Base-by-base conservation (phyloP, 805 yeast species). In the Candida peoriensis region DNA sequence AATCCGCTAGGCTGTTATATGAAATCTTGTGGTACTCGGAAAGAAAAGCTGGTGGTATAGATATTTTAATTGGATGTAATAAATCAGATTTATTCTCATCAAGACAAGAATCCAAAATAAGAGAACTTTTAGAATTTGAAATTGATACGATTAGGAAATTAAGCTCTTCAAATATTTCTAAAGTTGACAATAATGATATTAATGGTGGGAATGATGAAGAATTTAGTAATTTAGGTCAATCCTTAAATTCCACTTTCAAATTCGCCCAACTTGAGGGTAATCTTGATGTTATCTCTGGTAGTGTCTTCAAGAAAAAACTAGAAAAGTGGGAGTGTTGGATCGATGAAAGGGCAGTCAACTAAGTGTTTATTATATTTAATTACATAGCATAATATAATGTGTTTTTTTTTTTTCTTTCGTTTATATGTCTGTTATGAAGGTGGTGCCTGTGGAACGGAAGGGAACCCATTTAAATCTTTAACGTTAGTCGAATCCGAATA, bases 31-130 rank as follows among this genome's bases (percentile, higher is more conserved):
- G 72, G 25, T 49, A 67, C 13, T 76, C 90, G 2, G 97, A 86
- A 53, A 61, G 60, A 45, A 63, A 68, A 33, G 75, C 78, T 13
- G 76, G 74, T 42, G 94, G 94, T 4, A 70, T 83, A 16, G 90
- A 85, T 52, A 66, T 83, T 27, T 63, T 83, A 31, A 61, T 93
- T 39, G 93, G 89, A 13, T 78, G 93, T 42, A 90, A 90, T 63
- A 90, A 90, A 57, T 72, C 74, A 33, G 97, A 93, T 48, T 70
- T 80, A 25, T 93, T 93, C 62, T 85, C 87, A 41, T 74, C 94
- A 12, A 73, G 86, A 47, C 90, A 93, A 15, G 66, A 78, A 8
- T 48, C 60, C 33, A 78, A 81, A 50, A 72, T 89, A 33, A 70
- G 64, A 45, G 66, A 66, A 18, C 55, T 76, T 26, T 57, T 90